Evolutionary conservation across 2,329 filamentous ascomycete species (phyloP), one percentile per base, ranked within the genome.

Genomic region (Sarocladium oryzae): DNA sequence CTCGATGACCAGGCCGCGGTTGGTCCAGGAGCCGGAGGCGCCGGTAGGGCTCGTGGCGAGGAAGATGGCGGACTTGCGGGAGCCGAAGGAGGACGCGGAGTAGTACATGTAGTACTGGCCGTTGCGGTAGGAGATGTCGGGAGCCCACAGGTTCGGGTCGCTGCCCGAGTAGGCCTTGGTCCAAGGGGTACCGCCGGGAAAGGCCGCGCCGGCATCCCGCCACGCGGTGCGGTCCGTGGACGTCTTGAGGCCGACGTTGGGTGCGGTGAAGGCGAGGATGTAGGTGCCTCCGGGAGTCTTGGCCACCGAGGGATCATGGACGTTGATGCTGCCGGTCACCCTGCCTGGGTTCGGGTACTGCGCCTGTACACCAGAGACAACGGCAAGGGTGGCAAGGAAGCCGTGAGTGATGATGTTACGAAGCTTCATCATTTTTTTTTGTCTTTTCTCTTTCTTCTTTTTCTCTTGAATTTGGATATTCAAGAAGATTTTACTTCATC

Each of bases 101-200:
- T 66, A 66, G 60, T 66, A 66, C 26, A 66, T 41, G 32, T 60
- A 65, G 58, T 63, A 66, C 52, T 58, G 52, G 0, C 58, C 61
- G 48, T 65, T 61, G 24, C 57, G 62, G 55, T 61, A 66, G 1
- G 69, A 66, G 5, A 79, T 73, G 56, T 84, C 79, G 0, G 81
- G 81, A 0, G 81, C 81, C 77, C 53, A 70, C 30, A 66, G 63
- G 36, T 65, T 66, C 52, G 53, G 56, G 1, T 58, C 61, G 24
- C 61, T 62, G 2, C 53, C 52, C 23, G 63, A 65, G 41, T 65
- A 66, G 15, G 58, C 51, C 1, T 58, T 62, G 0, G 63, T 66
- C 63, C 63, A 66, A 0, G 63, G 55, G 6, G 63, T 63, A 2
- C 63, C 63, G 23, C 56, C 58, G 13, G 63, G 63, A 53, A 66